Base-by-base conservation (phyloP, 1,139 yeast genomes). In the Pichia sp. region DNA sequence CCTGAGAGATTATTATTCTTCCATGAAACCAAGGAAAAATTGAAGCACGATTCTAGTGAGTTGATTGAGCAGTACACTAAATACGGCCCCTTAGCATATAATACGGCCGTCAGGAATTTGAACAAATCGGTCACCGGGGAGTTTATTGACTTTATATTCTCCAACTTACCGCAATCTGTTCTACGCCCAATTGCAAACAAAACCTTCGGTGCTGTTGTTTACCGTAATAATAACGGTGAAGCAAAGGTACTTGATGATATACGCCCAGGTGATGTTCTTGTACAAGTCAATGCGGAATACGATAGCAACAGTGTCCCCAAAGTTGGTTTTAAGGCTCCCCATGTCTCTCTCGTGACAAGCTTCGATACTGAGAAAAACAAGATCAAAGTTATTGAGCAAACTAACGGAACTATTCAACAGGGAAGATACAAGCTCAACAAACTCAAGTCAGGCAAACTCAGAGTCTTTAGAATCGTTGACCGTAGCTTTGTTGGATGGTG, bases 261-360 rank as follows among this genome's bases (percentile, higher is more conserved):
- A 39, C 69, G 72, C 34, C 78, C 93, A 0, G 98, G 98, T 40
- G 97, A 91, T 55, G 67, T 91, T 14, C 61, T 86, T 32, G 81
- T 86, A 42, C 72, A 86, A 46, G 74, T 79, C 49, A 74, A 76
- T 41, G 95, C 87, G 9, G 72, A 71, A 43, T 87, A 88, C 60
- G 76, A 72, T 41, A 73, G 40, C 16, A 22, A 78, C 8, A 49
- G 51, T 7, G 22, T 20, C n/a, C 48, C 50, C 30, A 72, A 69
- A 13, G 69, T 74, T 12, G 87, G 88, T 16, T 48, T 55, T 36
- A 51, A 47, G 10, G 50, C 47, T n/a, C 70, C 72, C 5, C 64
- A 64, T 41, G 58, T 62, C 22, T 62, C 68, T 1, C 58, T 86
- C 15, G 74, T 88, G 15, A 66, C 73, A 25, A 91, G 79, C 39